phyloP scores from a whole-genome alignment of 371 early-diverging fungal species.

The Mortierella sp. region DNA sequence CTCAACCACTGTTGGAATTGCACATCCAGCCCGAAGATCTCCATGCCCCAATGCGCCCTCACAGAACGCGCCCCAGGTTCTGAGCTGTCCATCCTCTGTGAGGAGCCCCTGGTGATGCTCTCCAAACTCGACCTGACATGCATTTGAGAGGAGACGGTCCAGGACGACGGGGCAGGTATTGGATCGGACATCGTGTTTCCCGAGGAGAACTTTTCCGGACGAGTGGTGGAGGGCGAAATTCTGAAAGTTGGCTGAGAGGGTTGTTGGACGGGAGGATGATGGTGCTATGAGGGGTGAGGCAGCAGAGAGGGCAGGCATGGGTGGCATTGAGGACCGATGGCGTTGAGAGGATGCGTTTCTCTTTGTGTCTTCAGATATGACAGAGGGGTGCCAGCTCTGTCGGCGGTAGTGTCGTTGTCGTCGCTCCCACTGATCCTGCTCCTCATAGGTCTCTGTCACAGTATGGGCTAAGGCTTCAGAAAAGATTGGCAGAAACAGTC shows the following conservation, averaged over 20 bases:
- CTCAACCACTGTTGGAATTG: conserved; percentile 41
- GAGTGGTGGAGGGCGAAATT: conserved; percentile 44
- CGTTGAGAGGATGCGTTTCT: neutral
- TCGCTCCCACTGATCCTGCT: conserved; percentile 43
- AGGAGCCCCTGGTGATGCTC: conserved; percentile 50
- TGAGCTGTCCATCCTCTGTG: conserved; percentile 49
- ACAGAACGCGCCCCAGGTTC: conserved; percentile 48
- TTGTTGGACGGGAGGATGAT: conserved; percentile 28
- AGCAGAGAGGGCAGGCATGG: neutral
- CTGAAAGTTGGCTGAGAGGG: conserved; percentile 37
- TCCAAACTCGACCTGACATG: conserved; percentile 41
- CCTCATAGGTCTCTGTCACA: conserved; percentile 44
- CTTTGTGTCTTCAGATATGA: neutral
- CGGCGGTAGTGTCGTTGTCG: conserved; percentile 21
- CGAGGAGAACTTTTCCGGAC: conserved; percentile 39
- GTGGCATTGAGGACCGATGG: neutral
- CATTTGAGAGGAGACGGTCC: conserved; percentile 33
- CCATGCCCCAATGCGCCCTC: conserved; percentile 51
- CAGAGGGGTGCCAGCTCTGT: neutral
- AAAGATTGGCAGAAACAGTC: conserved; percentile 42
- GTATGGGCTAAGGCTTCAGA: conserved; percentile 37
- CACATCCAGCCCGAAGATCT: conserved; percentile 26
- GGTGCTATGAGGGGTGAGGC: neutral
- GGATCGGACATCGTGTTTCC: conserved; percentile 28
- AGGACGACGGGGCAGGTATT: conserved; percentile 31